Evolutionary conservation across 2,329 filamentous ascomycete genomes (phyloP), one percentile per base, ranked within the genome.

Genomic region (Ambrosiella cleistominuta): DNA sequence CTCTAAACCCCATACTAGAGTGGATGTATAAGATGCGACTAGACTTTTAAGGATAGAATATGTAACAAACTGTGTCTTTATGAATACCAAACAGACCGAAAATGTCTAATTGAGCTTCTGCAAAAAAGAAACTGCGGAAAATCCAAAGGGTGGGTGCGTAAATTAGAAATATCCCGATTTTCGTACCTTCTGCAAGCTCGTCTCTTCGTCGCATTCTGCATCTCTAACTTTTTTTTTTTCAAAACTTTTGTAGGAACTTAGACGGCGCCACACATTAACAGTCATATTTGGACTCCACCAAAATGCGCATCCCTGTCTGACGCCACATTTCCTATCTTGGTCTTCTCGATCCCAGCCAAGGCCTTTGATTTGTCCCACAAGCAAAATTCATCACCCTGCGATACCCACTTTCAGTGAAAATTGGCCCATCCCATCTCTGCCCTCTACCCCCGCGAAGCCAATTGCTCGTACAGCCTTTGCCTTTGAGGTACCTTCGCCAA

Each of bases 371-470:
- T 39, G 44, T 59, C 58, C 54, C 58, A 60, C 58, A 60, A 60
- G 45, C 57, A 53, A 58, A 58, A 58, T 58, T 58, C 57, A 17
- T 51, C 55, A 57, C 47, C 44, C 37, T 52, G 37, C 45, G 53
- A 59, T 51, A 56, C 57, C 57, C 57, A 59, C 57, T 56, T 56
- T 54, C n/a, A 59, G 57, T 53, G 56, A 59, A 59, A 59, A 56
- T 57, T 47, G 44, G 58, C 55, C 50, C 61, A 59, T 59, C 59
- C 59, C 49, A 54, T 47, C 54, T 54, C 49, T 44, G 42, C 42
- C 45, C 52, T 40, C 44, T 44, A 44, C 57, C 57, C 57, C 54
- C 59, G 49, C 54, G 57, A 55, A 58, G 38, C 53, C 57, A 56
- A 47, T 53, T 53, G 27, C 50, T 45, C 36, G 39, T 40, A 57